Evolutionary conservation across 176 grass and related monocot species (phyloP).

Genomic region (Lolium perenne): DNA sequence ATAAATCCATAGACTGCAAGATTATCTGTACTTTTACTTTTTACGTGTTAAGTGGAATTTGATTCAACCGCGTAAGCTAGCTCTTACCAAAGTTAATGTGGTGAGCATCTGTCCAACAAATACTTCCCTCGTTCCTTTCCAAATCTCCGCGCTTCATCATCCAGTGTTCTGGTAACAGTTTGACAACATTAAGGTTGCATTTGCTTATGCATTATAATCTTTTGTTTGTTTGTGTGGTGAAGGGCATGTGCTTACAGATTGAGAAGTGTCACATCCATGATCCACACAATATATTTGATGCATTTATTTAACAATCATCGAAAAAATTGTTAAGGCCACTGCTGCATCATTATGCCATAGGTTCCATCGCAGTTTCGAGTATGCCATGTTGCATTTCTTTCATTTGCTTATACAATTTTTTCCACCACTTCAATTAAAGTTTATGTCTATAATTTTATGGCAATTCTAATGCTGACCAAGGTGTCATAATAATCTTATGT

Average conservation of each 20-base stretch:
- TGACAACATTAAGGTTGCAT: background rate
- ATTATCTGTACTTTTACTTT: background rate
- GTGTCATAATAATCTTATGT: background rate
- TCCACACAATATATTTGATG: background rate
- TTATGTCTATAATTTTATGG: background rate
- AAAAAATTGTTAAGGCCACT: background rate
- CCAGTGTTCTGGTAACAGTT: background rate
- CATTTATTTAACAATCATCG: background rate
- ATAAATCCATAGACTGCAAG: slow-evolving; percentile 13
- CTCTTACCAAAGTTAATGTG: background rate
- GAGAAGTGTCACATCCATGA: background rate
- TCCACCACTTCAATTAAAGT: background rate
- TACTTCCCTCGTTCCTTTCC: background rate
- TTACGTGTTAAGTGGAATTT: background rate
- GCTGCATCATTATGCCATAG: background rate
- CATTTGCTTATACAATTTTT: background rate
- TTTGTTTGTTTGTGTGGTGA: background rate
- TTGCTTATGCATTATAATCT: background rate
- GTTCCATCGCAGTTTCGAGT: background rate
- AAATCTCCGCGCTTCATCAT: background rate
- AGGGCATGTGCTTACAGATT: background rate
- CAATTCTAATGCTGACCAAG: background rate
- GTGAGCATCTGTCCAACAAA: background rate
- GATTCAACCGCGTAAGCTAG: background rate
- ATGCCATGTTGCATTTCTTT: background rate